Percentiles rank a stretch among this genome's conserved stretches.
phyloP scores from a whole-genome alignment of 352 stramenopile species.

The Lagenidium giganteum region DNA sequence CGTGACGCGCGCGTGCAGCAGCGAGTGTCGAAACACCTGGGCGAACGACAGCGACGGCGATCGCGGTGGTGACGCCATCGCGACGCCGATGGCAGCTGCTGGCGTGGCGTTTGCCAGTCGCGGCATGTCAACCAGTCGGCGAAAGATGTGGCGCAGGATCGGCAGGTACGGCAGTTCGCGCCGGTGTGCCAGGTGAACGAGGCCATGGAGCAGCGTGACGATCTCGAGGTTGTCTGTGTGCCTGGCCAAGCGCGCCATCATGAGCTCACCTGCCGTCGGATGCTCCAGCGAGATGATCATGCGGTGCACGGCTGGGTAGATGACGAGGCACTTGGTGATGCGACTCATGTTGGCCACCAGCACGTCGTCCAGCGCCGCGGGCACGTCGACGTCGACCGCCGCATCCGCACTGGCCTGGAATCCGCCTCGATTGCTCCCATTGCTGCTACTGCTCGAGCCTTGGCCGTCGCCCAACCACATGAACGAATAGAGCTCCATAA shows the following conservation, averaged over 20 bases:
- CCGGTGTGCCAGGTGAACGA: slow-evolving; percentile 59
- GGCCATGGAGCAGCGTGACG: slow-evolving; percentile 47
- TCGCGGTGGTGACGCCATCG: not conserved
- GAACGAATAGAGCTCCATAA: slow-evolving; percentile 51
- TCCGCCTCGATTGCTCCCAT: not conserved
- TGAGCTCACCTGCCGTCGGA: slow-evolving; percentile 22
- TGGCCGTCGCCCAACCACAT: slow-evolving; percentile 24
- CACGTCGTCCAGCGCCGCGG: slow-evolving; percentile 38
- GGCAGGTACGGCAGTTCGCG: slow-evolving; percentile 30
- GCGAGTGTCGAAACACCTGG: too few relatives aligned
- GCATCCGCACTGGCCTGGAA: slow-evolving; percentile 2
- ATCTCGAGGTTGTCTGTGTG: slow-evolving; percentile 68
- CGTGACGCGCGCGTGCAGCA: slow-evolving; percentile 44
- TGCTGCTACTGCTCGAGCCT: not conserved
- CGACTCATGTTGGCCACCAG: slow-evolving; percentile 65
- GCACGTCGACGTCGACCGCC: slow-evolving; percentile 17
- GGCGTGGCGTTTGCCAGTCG: slow-evolving; percentile 22
- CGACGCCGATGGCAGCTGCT: slow-evolving; percentile 30
- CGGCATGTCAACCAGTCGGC: slow-evolving; percentile 18
- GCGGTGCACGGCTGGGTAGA: slow-evolving; percentile 56
- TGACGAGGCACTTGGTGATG: slow-evolving; percentile 64
- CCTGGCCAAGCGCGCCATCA: slow-evolving; percentile 36
- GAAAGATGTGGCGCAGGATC: slow-evolving; percentile 39
- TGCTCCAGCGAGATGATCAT: slow-evolving; percentile 41
- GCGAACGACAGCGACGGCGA: not conserved